Percentiles rank a stretch among this genome's conserved stretches.
Conservation (phyloP, 768 basidiomycete genomes). For the Hysterangium stoloniferum region DNA sequence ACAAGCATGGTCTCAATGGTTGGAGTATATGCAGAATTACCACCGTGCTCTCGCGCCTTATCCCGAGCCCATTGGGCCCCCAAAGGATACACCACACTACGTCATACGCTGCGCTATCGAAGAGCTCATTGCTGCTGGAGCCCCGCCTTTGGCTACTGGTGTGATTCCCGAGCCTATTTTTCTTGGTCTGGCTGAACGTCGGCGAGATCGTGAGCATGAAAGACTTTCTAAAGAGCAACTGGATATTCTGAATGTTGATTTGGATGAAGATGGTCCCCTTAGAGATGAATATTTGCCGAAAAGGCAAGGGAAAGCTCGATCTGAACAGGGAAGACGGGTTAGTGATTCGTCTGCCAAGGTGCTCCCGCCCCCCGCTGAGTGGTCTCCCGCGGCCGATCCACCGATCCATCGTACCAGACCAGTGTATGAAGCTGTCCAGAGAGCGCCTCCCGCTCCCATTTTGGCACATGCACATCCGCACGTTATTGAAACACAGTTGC, state of each 20-base stretch:
- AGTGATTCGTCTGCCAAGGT: neutral
- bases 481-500: slow-evolving; percentile 3
- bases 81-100: slow-evolving; percentile 52
- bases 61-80: slow-evolving; percentile 74
- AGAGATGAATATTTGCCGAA: slow-evolving; percentile 74
- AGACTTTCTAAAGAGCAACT: slow-evolving; percentile 1
- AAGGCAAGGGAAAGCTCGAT: slow-evolving; percentile 26
- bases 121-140: slow-evolving; percentile 52
- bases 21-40: slow-evolving; percentile 54
- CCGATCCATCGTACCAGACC: slow-evolving; percentile 11
- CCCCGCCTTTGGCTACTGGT: slow-evolving; percentile 14
- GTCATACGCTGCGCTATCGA: slow-evolving; percentile 65
- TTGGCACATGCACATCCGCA: slow-evolving; percentile 7
- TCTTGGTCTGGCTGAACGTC: slow-evolving; percentile 60
- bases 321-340: neutral
- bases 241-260: slow-evolving; percentile 63
- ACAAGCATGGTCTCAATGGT: slow-evolving; percentile 64
- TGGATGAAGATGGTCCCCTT: slow-evolving; percentile 78
- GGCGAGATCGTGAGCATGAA: slow-evolving; percentile 19
- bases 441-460: slow-evolving; percentile 5
- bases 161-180: slow-evolving; percentile 56
- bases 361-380: slow-evolving; percentile 11
- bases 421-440: slow-evolving; percentile 9
- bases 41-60: slow-evolving; percentile 48
- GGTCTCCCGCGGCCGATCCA: slow-evolving; percentile 12